A percentile compares a stretch with the other conserved stretches of the same genome.
Evolutionary conservation across 345 rosid species (phyloP).

Genomic region (Boechera divaricarpa): DNA sequence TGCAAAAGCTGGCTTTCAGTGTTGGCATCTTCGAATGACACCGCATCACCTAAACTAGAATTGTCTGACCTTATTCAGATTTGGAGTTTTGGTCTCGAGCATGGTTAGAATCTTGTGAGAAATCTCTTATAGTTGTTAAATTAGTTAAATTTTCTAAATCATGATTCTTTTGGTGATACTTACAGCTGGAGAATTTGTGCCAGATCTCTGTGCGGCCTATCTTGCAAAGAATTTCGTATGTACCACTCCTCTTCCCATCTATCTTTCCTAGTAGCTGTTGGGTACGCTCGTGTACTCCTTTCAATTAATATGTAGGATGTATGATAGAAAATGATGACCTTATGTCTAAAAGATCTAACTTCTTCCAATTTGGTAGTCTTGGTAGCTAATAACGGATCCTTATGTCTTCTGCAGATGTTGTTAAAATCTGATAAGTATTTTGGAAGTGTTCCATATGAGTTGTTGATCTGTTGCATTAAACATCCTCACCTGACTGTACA

Average conservation of each 20-base stretch:
- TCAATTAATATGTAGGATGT: background rate
- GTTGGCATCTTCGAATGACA: constrained; percentile 47
- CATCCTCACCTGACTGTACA: constrained; percentile 67
- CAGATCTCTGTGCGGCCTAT: constrained; percentile 63
- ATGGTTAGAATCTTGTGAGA: constrained; percentile 52
- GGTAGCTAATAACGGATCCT: constrained; percentile 34
- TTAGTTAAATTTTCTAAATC: constrained; percentile 4
- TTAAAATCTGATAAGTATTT: constrained; percentile 54
- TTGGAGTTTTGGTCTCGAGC: constrained; percentile 68
- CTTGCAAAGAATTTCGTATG: constrained; percentile 82
- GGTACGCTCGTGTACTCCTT: background rate
- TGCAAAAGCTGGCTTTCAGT: constrained; percentile 55
- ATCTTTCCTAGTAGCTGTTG: background rate
- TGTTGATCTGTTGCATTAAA: constrained; percentile 58
- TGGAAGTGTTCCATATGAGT: constrained; percentile 54
- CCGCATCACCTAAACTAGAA: constrained; percentile 40
- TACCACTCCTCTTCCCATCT: constrained; percentile 26
- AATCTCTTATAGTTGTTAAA: constrained; percentile 18
- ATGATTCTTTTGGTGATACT: constrained; percentile 40
- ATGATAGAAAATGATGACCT: background rate
- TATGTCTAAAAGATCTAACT: constrained; percentile 10
- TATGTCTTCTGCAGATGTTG: constrained; percentile 66
- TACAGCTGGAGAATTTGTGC: constrained; percentile 64
- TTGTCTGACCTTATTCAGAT: constrained; percentile 66
- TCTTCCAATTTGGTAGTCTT: background rate